Percentiles rank a stretch among this genome's conserved stretches.
Evolutionary conservation across 2,329 filamentous ascomycete species (phyloP).

Genomic region (Acephala macrosclerotiorum): DNA sequence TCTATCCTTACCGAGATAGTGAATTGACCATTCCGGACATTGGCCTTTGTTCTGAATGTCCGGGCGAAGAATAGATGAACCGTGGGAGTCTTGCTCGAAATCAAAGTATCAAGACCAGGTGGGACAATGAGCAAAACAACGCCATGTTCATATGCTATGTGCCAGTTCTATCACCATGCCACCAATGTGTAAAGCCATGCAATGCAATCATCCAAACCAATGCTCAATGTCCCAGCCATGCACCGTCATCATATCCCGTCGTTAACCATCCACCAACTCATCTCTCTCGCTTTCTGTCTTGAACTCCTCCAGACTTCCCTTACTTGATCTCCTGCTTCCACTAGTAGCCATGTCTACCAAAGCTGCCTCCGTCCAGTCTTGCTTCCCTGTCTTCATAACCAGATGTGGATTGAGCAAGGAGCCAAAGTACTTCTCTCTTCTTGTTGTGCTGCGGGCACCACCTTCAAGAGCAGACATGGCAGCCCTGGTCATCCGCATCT

Average conservation of each 20-base stretch:
- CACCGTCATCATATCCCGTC: background rate
- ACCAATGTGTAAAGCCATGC: slow-evolving; percentile 4
- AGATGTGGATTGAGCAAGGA: slow-evolving; percentile 63
- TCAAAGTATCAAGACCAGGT: too few relatives aligned
- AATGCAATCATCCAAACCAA: slow-evolving; percentile 1
- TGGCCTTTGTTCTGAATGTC: too few relatives aligned
- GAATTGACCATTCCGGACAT: too few relatives aligned
- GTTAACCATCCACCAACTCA: slow-evolving; percentile 7
- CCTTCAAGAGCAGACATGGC: slow-evolving; percentile 82
- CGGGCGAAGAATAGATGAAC: too few relatives aligned
- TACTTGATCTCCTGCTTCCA: slow-evolving; percentile 22
- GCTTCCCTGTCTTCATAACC: slow-evolving; percentile 69
- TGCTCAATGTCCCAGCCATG: background rate
- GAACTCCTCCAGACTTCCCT: slow-evolving; percentile 13
- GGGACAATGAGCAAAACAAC: background rate
- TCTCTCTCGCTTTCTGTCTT: slow-evolving; percentile 9
- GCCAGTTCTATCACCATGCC: background rate
- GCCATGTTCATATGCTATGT: slow-evolving; percentile 5
- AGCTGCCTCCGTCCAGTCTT: slow-evolving; percentile 39
- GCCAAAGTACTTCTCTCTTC: slow-evolving; percentile 77
- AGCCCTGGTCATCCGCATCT: slow-evolving; percentile 74
- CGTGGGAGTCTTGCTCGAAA: too few relatives aligned
- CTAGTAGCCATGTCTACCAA: background rate
- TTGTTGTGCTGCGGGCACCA: slow-evolving; percentile 69
- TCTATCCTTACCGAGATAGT: too few relatives aligned